Conservation (phyloP, 305 asterid species). For the Fraxinus platypoda region DNA sequence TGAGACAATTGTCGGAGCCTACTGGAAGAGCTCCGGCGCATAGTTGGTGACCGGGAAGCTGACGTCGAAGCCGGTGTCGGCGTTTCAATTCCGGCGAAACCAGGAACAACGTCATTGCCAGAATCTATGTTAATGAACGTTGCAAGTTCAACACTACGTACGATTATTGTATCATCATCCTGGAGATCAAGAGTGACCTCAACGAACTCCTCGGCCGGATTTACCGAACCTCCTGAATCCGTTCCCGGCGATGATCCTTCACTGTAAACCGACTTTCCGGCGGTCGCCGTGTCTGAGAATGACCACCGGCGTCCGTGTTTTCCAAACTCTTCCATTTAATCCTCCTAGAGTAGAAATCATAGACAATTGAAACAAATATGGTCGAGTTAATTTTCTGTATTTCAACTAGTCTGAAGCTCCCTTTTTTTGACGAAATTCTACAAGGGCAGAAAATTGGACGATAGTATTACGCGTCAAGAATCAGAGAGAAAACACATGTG, state of each 20-base stretch:
- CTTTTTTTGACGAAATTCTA: not conserved
- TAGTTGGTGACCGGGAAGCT: slow-evolving; percentile 57
- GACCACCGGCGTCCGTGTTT: slow-evolving; percentile 69
- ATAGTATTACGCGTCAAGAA: slow-evolving; percentile 54
- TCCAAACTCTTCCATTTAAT: slow-evolving; percentile 45
- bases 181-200: slow-evolving; percentile 97
- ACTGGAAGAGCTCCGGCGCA: slow-evolving; percentile 74
- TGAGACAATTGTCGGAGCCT: slow-evolving; percentile 71
- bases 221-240: slow-evolving; percentile 34
- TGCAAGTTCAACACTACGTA: slow-evolving; percentile 94
- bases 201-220: slow-evolving; percentile 57
- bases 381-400: not conserved
- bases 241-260: slow-evolving; percentile 57
- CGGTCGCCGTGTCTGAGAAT: slow-evolving; percentile 48
- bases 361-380: slow-evolving; percentile 4
- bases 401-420: not conserved
- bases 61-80: slow-evolving; percentile 45
- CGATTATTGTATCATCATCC: slow-evolving; percentile 82
- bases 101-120: slow-evolving; percentile 36
- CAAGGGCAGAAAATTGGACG: slow-evolving; percentile 16
- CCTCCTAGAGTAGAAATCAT: not conserved
- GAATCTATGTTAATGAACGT: slow-evolving; percentile 51
- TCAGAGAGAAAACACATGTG: slow-evolving; percentile 51
- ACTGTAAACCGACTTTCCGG: slow-evolving; percentile 26
- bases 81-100: slow-evolving; percentile 31